phyloP scores from a whole-genome alignment of 805 yeast species.

The Wickerhamiella kurtzmanii region DNA sequence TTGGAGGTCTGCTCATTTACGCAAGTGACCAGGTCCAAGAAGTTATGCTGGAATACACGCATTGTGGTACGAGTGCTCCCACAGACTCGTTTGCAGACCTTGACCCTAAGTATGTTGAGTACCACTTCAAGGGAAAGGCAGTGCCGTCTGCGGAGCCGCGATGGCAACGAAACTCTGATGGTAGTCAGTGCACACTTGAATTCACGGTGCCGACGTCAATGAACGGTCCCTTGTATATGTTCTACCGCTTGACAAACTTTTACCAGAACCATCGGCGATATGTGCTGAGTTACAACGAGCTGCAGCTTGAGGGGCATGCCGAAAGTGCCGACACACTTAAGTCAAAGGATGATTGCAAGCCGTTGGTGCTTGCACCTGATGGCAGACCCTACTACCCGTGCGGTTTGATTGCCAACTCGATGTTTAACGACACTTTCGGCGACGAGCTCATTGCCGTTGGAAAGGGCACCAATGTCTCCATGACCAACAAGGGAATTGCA shows the following conservation, averaged over 20 bases:
- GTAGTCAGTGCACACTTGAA: constrained; percentile 46
- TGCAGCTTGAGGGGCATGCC: constrained; percentile 69
- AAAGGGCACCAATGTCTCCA: constrained; percentile 26
- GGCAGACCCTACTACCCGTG: constrained; percentile 77
- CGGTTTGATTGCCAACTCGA: constrained; percentile 86
- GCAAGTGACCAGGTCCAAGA: constrained; percentile 74
- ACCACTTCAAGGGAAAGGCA: constrained; percentile 44
- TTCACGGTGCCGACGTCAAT: constrained; percentile 63
- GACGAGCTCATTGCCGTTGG: constrained; percentile 30
- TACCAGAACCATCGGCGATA: constrained; percentile 91
- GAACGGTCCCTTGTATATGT: constrained; percentile 57
- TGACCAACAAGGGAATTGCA: constrained; percentile 53
- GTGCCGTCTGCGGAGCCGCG: constrained; percentile 34
- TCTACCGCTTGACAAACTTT: constrained; percentile 79
- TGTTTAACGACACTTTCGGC: constrained; percentile 76
- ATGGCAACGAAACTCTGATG: constrained; percentile 45
- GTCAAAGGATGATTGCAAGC: constrained; percentile 43
- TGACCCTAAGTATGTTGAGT: constrained; percentile 43
- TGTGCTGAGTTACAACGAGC: constrained; percentile 69
- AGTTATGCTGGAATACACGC: constrained; percentile 58
- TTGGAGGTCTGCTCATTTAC: constrained; percentile 72
- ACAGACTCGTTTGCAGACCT: constrained; percentile 34
- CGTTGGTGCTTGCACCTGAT: constrained; percentile 32
- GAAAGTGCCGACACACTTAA: constrained; percentile 38
- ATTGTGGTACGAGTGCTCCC: constrained; percentile 44